phyloP scores from a whole-genome alignment of 2,329 filamentous ascomycete genomes.

The Mycogone perniciosa region DNA sequence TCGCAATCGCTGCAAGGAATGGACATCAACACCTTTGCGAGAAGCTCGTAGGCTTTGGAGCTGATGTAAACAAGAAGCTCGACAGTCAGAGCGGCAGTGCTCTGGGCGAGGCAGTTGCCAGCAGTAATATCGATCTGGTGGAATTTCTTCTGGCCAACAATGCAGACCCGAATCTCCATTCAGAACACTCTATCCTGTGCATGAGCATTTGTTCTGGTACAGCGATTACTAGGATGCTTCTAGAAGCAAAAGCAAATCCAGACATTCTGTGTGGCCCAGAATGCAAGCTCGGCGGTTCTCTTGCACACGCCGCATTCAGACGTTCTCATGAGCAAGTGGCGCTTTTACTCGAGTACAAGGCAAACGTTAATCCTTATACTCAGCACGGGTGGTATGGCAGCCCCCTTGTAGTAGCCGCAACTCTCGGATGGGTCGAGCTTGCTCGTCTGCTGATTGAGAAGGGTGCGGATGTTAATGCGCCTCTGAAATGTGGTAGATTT shows the following conservation, averaged over 20 bases:
- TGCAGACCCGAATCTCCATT: background rate
- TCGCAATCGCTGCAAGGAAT: background rate
- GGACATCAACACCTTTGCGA: background rate
- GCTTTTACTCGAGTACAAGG: background rate
- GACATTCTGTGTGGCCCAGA: background rate
- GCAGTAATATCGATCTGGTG: rapidly evolving
- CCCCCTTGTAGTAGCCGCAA: background rate
- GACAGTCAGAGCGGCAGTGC: background rate
- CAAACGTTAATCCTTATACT: background rate
- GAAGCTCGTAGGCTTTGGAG: background rate
- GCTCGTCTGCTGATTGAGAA: background rate
- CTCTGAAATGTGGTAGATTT: background rate
- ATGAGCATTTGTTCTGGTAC: rapidly evolving
- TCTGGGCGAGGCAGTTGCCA: background rate
- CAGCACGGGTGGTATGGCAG: rapidly evolving
- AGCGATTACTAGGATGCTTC: background rate
- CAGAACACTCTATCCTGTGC: background rate
- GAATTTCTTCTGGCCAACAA: background rate
- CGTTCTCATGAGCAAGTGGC: rapidly evolving
- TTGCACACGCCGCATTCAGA: rapidly evolving
- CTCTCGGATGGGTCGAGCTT: rapidly evolving
- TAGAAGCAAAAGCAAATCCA: background rate
- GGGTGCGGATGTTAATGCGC: conserved; percentile 2
- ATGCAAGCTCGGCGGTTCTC: rapidly evolving
- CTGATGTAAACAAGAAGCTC: background rate